A percentile compares a stretch with the other conserved stretches of the same genome.
These are phyloP conservation scores for Rhodotorula kratochvilovae DNA, from an alignment of 768 basidiomycete species.

Conservation along the genomic window DNA sequence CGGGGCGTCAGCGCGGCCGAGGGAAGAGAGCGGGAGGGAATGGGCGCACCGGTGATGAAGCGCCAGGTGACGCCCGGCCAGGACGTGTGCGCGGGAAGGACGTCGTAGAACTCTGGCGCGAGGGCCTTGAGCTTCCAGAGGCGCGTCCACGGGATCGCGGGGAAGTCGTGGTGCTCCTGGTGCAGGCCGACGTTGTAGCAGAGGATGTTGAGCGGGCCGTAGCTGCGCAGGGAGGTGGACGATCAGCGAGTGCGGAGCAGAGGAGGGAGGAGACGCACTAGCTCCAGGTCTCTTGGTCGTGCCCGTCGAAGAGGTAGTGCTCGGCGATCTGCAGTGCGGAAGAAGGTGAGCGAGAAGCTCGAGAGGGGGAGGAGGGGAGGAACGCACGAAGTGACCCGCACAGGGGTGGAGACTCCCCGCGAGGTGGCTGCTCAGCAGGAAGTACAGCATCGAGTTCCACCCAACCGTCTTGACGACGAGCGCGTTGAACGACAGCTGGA, in stretches of 20 bases:
- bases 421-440: constrained; percentile 86
- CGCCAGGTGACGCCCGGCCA: constrained; percentile 94
- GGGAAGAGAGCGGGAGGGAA: no score
- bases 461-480: constrained; percentile 52
- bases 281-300: constrained; percentile 91
- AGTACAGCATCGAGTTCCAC: constrained; percentile 61
- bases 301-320: constrained; percentile 83
- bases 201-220: constrained; percentile 79
- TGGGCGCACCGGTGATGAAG: constrained; percentile 63
- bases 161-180: constrained; percentile 99
- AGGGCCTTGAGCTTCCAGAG: constrained; percentile 73
- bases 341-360: no score
- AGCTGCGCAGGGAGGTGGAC: constrained; percentile 46
- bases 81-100: constrained; percentile 74
- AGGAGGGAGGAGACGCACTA: constrained; percentile 50
- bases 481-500: constrained; percentile 69
- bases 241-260: background rate
- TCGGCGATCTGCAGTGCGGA: constrained; percentile 63
- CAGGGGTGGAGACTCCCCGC: constrained; percentile 93
- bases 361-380: background rate
- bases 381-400: constrained; percentile 73
- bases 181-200: constrained; percentile 97
- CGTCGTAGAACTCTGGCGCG: constrained; percentile 88
- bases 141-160: constrained; percentile 90
- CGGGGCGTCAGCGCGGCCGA: background rate